These are phyloP conservation scores for Aspergillus heteromorphus DNA, from an alignment of 495 filamentous ascomycete species.

Conservation along the genomic window DNA sequence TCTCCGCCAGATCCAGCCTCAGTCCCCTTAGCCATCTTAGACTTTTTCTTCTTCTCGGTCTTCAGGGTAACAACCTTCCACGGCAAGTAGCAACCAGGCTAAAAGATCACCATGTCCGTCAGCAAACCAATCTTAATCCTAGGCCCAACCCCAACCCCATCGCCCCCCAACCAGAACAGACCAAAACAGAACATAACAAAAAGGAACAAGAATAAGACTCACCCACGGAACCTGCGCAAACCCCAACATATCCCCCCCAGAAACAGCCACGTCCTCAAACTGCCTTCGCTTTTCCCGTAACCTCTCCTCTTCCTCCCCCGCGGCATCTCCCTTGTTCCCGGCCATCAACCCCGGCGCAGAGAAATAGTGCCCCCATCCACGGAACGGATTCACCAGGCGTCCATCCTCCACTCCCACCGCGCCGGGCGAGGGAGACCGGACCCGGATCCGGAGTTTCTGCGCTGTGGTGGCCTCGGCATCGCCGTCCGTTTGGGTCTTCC, in stretches of 20 bases:
- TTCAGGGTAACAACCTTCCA: slow-evolving; percentile 42
- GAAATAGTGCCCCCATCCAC: slow-evolving; percentile 44
- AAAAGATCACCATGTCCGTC: not conserved
- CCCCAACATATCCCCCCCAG: slow-evolving; percentile 27
- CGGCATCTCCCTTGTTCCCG: slow-evolving; percentile 7
- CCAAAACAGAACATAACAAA: too few relatives aligned
- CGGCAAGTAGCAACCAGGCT: slow-evolving; percentile 41
- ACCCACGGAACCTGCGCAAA: slow-evolving; percentile 40
- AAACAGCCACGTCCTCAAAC: slow-evolving; percentile 40
- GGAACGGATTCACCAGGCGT: slow-evolving; percentile 37
- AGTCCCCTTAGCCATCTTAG: slow-evolving; percentile 21
- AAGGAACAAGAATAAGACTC: slow-evolving; percentile 11
- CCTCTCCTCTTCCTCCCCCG: slow-evolving; percentile 4
- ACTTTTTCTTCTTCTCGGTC: slow-evolving; percentile 31
- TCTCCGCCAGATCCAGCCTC: too few relatives aligned
- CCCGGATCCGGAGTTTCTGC: slow-evolving; percentile 38
- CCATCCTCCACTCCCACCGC: slow-evolving; percentile 25
- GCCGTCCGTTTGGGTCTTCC: not conserved
- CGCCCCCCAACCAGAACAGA: too few relatives aligned
- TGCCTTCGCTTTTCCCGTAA: slow-evolving; percentile 18
- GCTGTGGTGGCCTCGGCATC: slow-evolving; percentile 4
- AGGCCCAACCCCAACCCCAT: not conserved
- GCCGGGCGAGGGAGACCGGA: slow-evolving; percentile 36
- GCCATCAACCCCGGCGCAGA: slow-evolving; percentile 28
- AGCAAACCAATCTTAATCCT: not conserved